Base-by-base conservation (phyloP, 495 filamentous ascomycete genomes). In the Apodospora peruviana region DNA sequence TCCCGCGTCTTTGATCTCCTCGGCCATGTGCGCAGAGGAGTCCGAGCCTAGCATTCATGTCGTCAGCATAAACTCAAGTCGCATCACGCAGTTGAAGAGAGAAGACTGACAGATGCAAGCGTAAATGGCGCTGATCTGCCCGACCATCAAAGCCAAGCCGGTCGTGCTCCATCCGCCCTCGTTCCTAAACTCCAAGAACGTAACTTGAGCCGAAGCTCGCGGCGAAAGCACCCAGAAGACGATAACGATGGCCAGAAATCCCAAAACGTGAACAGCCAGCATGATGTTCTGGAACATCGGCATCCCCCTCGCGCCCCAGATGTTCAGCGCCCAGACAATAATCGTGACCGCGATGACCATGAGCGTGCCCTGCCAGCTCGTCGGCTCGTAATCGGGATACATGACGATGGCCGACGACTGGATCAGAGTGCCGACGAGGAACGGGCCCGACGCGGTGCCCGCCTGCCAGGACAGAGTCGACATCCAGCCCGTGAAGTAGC, bases 401-500 rank as follows among this genome's bases (percentile, higher is more conserved):
- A 61, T 65, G 21, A 73, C 41, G 18, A 58, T 56, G 22, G 77
- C 61, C 14, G 75, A 50, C 8, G 64, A 67, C 49, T 74, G 72
- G 4, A 77, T 74, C 60, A 65, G 18, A 48, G 50, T 73, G n/a
- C 64, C 71, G 53, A 51, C 58, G 21, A 76, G 63, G 47, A 65
- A 72, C 41, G 61, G 60, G 24, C 63, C 67, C n/a, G 59, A 60
- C 12, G 65, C 64, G 58, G 37, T 65, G 54, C 45, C 34, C 22
- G 56, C 58, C 42, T 58, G 48, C 65, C 63, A 68, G n/a, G 66
- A 68, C 40, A 74, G 50, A 17, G 67, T 61, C 11, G 58, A 72
- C 32, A 64, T 55, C 75, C 74, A 78, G 11, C 74, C 73, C 16
- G 69, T 67, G 12, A 72, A 51, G 51, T 76, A 79, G 36, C 69